Percentiles rank a stretch among this genome's conserved stretches.
Conservation (phyloP, 352 stramenopile species). For the Phytophthora fragariae region DNA sequence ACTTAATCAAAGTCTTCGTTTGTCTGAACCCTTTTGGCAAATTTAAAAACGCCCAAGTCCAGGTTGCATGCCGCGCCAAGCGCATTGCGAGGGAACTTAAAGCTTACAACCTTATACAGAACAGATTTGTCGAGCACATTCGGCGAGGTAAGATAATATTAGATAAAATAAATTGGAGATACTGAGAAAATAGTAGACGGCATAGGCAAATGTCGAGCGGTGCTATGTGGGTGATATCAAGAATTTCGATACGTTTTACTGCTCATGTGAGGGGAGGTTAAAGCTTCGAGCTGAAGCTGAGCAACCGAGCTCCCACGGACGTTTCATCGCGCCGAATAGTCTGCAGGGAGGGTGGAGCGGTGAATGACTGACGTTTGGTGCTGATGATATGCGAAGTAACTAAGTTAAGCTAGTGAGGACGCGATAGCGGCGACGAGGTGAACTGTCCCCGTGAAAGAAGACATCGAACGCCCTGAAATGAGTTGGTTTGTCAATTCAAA, state of each 20-base stretch:
- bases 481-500: constrained; percentile 44
- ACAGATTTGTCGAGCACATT: too few species aligned
- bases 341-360: constrained; percentile 58
- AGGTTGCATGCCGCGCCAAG: too few species aligned
- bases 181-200: too few species aligned
- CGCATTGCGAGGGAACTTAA: too few species aligned
- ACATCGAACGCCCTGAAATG: constrained; percentile 50
- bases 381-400: constrained; percentile 54
- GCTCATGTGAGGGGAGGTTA: constrained; percentile 11
- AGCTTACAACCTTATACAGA: too few species aligned
- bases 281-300: constrained; percentile 14
- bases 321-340: constrained; percentile 34
- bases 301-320: constrained; percentile 18
- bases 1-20: too few species aligned
- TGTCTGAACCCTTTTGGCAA: too few species aligned
- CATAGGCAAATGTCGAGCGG: constrained; percentile 35
- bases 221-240: constrained; percentile 39
- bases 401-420: constrained; percentile 43
- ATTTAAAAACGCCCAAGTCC: too few species aligned
- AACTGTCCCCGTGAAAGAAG: constrained; percentile 18
- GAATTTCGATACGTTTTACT: constrained; percentile 43
- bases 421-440: constrained; percentile 45
- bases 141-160: too few species aligned
- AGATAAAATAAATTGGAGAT: too few species aligned
- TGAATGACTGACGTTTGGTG: constrained; percentile 62